These are phyloP conservation scores for Thinopyrum elongatum DNA, from an alignment of 176 grass and related monocot genomes.

Conservation along the genomic window DNA sequence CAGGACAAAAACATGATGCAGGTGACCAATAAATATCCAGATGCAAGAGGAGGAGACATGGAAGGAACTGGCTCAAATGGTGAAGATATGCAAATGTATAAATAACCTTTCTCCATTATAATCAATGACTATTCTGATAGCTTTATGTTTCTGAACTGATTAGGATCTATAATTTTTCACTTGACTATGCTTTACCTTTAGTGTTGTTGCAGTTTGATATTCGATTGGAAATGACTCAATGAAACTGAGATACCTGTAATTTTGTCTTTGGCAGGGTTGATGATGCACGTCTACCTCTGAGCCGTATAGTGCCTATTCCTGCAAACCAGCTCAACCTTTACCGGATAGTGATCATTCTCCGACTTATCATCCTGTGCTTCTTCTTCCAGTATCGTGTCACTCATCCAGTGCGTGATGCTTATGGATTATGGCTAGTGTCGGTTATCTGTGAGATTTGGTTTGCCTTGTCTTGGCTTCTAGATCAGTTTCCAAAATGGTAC, in stretches of 20 bases:
- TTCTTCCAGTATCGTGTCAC: conserved; percentile 99
- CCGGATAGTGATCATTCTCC: conserved; percentile 91
- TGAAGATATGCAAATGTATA: conserved; percentile 97
- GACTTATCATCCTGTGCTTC: conserved; percentile 96
- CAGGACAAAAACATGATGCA: conserved; percentile 97
- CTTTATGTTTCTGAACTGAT: neutral
- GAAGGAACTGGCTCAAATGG: conserved; percentile 97
- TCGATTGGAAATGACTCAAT: neutral
- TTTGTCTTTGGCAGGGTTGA: conserved; percentile 71
- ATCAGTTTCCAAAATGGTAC: conserved; percentile 99
- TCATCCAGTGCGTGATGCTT: conserved; percentile 89
- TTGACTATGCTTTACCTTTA: neutral
- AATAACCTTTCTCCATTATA: neutral
- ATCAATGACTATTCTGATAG: neutral
- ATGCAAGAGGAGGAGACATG: conserved; percentile 91
- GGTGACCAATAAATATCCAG: conserved; percentile 80
- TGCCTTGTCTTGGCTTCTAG: conserved; percentile 98
- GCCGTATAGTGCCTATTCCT: conserved; percentile 80
- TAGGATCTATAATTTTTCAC: neutral
- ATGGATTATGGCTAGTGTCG: conserved; percentile 91
- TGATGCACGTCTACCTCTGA: conserved; percentile 95
- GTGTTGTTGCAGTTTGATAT: neutral
- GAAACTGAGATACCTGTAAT: conserved; percentile 31
- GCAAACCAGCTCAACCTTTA: conserved; percentile 98
- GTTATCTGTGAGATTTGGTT: conserved; percentile 99